These are phyloP conservation scores for Brassica incana DNA, from an alignment of 345 rosid species.

Conservation along the genomic window DNA sequence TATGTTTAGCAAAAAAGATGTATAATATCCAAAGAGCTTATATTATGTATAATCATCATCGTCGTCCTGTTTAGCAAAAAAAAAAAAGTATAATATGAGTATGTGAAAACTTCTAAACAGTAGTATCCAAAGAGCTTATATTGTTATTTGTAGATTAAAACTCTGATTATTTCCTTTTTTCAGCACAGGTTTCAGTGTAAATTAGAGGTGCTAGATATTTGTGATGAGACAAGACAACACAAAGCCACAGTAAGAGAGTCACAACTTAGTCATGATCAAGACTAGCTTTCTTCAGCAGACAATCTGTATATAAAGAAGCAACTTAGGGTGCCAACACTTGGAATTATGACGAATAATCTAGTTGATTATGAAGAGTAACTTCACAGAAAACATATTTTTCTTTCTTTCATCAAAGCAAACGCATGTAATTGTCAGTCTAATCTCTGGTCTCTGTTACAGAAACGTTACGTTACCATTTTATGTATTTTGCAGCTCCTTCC, in stretches of 20 bases:
- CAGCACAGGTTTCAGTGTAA: background rate
- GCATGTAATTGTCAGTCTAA: too few relatives aligned
- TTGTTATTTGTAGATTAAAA: background rate
- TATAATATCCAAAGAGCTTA: too few relatives aligned
- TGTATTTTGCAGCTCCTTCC: too few relatives aligned
- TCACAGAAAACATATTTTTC: too few relatives aligned
- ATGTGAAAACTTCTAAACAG: background rate
- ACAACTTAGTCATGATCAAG: background rate
- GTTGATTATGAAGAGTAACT: background rate
- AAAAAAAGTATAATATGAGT: too few relatives aligned
- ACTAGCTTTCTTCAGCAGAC: background rate
- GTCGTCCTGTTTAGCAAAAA: too few relatives aligned
- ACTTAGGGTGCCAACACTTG: background rate
- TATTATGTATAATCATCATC: too few relatives aligned
- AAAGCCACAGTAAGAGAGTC: background rate
- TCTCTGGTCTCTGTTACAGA: too few relatives aligned
- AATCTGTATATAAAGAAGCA: background rate
- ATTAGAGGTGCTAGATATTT: background rate
- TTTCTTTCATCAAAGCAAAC: background rate
- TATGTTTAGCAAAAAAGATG: too few relatives aligned
- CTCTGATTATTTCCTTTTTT: background rate
- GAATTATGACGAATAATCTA: background rate
- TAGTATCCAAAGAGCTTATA: background rate
- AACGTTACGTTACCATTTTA: too few relatives aligned
- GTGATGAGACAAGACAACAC: background rate